Percentiles rank a stretch among this genome's conserved stretches.
phyloP scores from a whole-genome alignment of 148 eudicot species.

The Arbutus unedo region DNA sequence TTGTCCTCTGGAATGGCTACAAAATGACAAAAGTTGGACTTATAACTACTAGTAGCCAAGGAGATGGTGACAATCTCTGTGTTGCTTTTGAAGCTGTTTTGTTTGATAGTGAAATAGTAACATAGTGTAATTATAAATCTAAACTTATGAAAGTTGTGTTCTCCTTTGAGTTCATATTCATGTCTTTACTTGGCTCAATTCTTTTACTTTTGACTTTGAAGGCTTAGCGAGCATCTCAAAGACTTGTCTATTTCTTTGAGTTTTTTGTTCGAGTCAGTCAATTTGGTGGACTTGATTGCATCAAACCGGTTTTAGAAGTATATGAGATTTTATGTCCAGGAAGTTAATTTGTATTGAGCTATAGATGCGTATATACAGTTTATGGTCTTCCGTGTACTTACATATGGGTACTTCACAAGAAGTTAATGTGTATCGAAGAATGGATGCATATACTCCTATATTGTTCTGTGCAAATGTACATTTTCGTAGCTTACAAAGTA shows the following conservation, averaged over 20 bases:
- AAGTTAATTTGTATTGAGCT: not conserved
- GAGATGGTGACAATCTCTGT: too few species aligned
- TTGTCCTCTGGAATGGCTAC: too few species aligned
- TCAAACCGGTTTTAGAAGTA: not conserved
- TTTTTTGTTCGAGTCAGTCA: not conserved
- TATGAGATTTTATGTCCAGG: not conserved
- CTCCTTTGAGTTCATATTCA: not conserved
- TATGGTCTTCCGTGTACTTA: not conserved
- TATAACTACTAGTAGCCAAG: too few species aligned
- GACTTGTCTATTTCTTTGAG: not conserved
- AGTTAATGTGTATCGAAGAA: not conserved
- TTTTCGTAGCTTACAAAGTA: not conserved
- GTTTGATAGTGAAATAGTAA: not conserved
- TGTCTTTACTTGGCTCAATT: not conserved
- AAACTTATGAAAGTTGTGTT: not conserved
- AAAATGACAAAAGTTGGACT: too few species aligned
- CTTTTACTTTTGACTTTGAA: not conserved
- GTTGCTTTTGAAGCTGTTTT: too few species aligned
- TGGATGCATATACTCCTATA: not conserved
- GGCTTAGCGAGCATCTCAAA: not conserved
- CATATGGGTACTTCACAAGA: not conserved
- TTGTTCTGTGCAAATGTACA: not conserved
- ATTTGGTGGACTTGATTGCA: not conserved
- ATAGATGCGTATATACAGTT: not conserved
- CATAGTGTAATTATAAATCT: not conserved